These are phyloP conservation scores for Parmelia sp. DNA, from an alignment of 495 filamentous ascomycete species.

Conservation along the genomic window DNA sequence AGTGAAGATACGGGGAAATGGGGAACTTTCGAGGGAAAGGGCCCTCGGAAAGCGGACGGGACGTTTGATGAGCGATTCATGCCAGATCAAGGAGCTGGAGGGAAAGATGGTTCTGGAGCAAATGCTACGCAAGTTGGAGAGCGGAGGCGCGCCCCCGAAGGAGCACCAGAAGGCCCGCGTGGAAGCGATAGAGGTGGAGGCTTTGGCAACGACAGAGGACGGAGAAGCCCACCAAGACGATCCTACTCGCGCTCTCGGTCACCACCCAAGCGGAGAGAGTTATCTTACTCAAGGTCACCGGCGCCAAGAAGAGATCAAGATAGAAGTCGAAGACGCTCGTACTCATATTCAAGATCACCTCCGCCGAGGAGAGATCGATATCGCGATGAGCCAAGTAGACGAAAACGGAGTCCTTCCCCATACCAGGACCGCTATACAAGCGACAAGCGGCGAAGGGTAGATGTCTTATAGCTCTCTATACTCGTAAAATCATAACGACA, in stretches of 20 bases:
- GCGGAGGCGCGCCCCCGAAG: conserved; percentile 27
- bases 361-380: conserved; percentile 39
- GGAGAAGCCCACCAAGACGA: conserved; percentile 19
- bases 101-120: conserved; percentile 43
- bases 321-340: conserved; percentile 17
- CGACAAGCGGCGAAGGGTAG: conserved; percentile 63
- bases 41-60: conserved; percentile 39
- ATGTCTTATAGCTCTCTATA: conserved; percentile 23
- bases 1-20: conserved; percentile 88
- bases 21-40: conserved; percentile 57
- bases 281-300: conserved; percentile 29
- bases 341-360: conserved; percentile 32
- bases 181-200: conserved; percentile 17
- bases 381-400: conserved; percentile 45
- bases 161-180: conserved; percentile 22
- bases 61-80: conserved; percentile 63
- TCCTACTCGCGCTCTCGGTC: conserved; percentile 29
- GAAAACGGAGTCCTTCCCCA: conserved; percentile 60
- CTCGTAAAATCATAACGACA: background rate
- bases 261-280: conserved; percentile 30
- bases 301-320: conserved; percentile 29
- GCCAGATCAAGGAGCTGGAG: conserved; percentile 50
- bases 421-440: conserved; percentile 50
- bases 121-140: conserved; percentile 45
- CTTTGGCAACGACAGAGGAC: conserved; percentile 26